Percentiles rank a stretch among this genome's conserved stretches.
phyloP scores from a whole-genome alignment of 2,329 filamentous ascomycete species.

The Hymenoscyphus occultus region DNA sequence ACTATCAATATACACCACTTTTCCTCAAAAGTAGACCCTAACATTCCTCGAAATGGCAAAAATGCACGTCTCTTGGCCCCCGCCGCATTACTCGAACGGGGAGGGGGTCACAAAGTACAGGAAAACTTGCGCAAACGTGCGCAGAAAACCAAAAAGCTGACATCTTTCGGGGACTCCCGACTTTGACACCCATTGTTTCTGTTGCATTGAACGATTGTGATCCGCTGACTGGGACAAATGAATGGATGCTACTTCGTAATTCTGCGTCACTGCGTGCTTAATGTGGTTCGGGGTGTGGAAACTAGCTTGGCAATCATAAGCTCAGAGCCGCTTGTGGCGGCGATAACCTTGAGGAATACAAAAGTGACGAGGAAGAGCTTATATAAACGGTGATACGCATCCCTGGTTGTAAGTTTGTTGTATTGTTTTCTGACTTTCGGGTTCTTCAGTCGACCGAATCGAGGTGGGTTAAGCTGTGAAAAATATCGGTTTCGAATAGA shows the following conservation, averaged over 20 bases:
- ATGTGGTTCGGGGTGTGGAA: not conserved
- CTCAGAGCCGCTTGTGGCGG: not conserved
- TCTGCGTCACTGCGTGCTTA: not conserved
- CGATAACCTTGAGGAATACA: not conserved
- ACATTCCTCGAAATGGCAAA: not conserved
- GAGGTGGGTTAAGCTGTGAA: not conserved
- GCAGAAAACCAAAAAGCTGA: not conserved
- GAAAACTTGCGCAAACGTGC: conserved; percentile 11
- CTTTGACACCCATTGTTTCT: not conserved
- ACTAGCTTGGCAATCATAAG: not conserved
- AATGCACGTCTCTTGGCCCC: not conserved
- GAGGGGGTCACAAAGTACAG: not conserved
- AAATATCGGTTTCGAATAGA: not conserved
- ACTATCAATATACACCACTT: not conserved
- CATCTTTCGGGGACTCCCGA: not conserved
- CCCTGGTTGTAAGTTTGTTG: not conserved
- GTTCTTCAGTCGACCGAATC: not conserved
- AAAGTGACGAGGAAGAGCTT: not conserved
- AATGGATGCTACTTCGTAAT: not conserved
- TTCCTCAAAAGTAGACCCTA: not conserved
- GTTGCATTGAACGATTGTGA: not conserved
- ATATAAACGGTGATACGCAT: not conserved
- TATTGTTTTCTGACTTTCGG: not conserved
- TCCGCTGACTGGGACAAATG: not conserved
- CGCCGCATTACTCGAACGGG: not conserved